Evolutionary conservation across 202 grass and related monocot species (phyloP), one percentile per base, ranked within the genome.

Genomic region (Schoenoplectus tabernaemontani): DNA sequence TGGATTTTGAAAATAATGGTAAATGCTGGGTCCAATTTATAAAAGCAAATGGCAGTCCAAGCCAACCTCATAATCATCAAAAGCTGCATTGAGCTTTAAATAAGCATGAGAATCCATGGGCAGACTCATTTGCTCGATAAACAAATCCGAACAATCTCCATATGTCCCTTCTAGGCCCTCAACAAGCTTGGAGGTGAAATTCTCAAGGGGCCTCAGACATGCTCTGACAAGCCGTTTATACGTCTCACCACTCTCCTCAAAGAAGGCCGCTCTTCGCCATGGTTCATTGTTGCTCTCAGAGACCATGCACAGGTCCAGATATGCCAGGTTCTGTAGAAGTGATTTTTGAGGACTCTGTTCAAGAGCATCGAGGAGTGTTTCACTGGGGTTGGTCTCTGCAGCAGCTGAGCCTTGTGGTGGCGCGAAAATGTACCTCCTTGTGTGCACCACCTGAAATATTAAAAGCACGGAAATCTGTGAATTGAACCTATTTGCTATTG

Each of bases 171-270:
- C 86, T 47, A 97, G 78, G 58, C 84, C 83, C 80, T 91, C 86
- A 72, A 88, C 64, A 74, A 98, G 81, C 86, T 87, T 92, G 73
- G 83, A 87, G 22, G 88, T 83, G 32, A 98, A 90, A n/a, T 89
- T 88, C 37, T 88, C 88, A 78, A 98, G 86, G 76, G 91, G 96
- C 59, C 83, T 98, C 85, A 98, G 84, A 76, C 96, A 98, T 61
- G 77, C 68, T 60, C 84, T 90, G 24, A 88, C 81, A 73, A 88
- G 86, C 85, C 88, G 88, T 92, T 81, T 89, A 77, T 98, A 98
- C 43, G 83, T 98, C 84, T 92, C 96, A 85, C 91, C 88, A 81
- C 87, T 95, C 77, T 95, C 91, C 84, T 95, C 91, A 7, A 95
- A 98, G 72, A 98, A 89, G 37, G 96, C 90, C 78, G 58, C 83